Evolutionary conservation across 495 filamentous ascomycete genomes (phyloP), one percentile per base, ranked within the genome.

Genomic region (Penicillium goetzii): DNA sequence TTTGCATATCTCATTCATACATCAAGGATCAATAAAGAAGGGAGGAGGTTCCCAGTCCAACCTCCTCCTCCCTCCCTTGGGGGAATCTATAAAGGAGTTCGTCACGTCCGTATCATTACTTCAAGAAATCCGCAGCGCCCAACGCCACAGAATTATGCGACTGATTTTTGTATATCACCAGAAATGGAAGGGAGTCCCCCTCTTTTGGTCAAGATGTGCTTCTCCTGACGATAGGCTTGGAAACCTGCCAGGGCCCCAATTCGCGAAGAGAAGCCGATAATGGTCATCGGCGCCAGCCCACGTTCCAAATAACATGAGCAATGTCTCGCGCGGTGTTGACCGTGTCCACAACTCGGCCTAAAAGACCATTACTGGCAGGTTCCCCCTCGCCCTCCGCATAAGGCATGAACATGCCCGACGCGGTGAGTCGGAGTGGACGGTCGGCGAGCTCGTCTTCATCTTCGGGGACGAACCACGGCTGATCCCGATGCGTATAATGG

Each of bases 311-410:
- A 40, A 98, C 93, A 80, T 96, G 92, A 40, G 90, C 92, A 67
- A 99, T 99, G 68, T 99, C 95, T 66, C 88, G 89, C 47, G 94
- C 93, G 9, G 94, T 98, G 79, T 99, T 97, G 69, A 99, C 91
- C 45, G 93, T 95, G 73, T 98, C 92, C 70, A 95, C 87, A 25
- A 97, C 89, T 64, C 88, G 85, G 60, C 92, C 91, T 64, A 97
- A 85, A 38, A 98, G 77, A 23, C 85, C 82, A 32, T 84, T 77
- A 49, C 78, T 81, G 11, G 83, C 76, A 2, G 80, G 60, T 57
- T 89, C 87, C 12, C 87, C 83, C 58, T 89, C 87, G 6, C 86
- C 79, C 52, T 93, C 90, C 32, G 93, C 89, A 59, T 88, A 89
- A 2, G 92, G 90, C 88, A 93, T 90, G 67, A 93, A 88, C 89